Evolutionary conservation across 768 basidiomycete species (phyloP), one percentile per base, ranked within the genome.

Genomic region (Podaxis carcinomalis): DNA sequence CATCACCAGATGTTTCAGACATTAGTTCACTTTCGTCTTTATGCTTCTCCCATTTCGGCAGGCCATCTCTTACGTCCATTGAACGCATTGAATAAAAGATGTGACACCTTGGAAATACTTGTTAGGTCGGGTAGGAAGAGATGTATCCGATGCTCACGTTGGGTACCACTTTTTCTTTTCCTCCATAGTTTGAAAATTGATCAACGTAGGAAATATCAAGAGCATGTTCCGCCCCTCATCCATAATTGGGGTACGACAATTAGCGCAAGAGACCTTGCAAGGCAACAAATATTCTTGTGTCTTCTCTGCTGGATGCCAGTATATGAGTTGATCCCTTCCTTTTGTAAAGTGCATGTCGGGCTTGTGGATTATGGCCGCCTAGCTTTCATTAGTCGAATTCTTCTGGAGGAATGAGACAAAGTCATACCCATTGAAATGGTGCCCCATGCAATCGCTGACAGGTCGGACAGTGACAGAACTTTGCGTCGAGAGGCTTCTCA

Each of bases 401-500:
- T 32, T 32, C 32, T 32, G 9, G 6, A 32, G 6, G 32, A 9
- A 9, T 32, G 32, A 9, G 32, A 1, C 7, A 32, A 32, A 51
- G 21, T 42, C 59, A 6, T 36, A 64, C 63, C 63, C 63, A 64
- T 52, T 64, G 63, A 44, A 64, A 64, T 35, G 63, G 63, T 36
- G 59, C 63, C 1, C 54, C 63, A 57, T 64, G 63, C 16, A 64
- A 39, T 35, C 37, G 46, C 40, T 64, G 63, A 35, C 63, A 64
- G 9, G 49, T 57, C 4, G 46, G 40, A 36, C 63, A 64, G 35
- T 64, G 63, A 47, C 63, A 64, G 37, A 64, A 64, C 32, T 61
- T 61, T 1, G 63, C 32, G 35, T 61, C 63, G 14, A 64, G 40
- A 6, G 63, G 63, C 28, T 46, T 32, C 6, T 44, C 44, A 9